These are phyloP conservation scores for Vigna mungo DNA, from an alignment of 306 rosid genomes.

Conservation along the genomic window DNA sequence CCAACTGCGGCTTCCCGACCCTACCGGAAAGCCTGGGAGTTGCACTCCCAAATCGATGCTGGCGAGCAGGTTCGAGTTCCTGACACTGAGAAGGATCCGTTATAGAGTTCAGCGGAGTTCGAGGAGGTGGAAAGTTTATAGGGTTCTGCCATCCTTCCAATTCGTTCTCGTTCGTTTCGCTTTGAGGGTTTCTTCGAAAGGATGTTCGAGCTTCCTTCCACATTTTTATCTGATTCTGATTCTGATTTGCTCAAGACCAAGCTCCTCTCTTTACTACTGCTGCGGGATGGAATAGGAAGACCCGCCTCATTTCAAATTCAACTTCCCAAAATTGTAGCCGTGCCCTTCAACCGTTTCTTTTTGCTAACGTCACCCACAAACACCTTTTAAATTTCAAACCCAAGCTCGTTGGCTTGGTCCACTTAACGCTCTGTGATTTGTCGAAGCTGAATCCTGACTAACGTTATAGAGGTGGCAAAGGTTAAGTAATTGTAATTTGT, in stretches of 20 bases:
- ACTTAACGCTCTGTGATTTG: neutral
- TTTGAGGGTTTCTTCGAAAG: slow-evolving; percentile 42
- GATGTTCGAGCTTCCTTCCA: slow-evolving; percentile 46
- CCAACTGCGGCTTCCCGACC: slow-evolving; percentile 60
- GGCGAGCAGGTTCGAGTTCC: slow-evolving; percentile 48
- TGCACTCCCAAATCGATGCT: slow-evolving; percentile 47
- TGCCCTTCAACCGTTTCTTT: slow-evolving; percentile 40
- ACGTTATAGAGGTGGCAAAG: neutral
- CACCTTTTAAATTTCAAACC: slow-evolving; percentile 48
- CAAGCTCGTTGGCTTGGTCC: neutral
- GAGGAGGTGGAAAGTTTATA: slow-evolving; percentile 65
- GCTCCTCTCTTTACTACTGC: neutral
- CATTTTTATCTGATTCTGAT: slow-evolving; percentile 42
- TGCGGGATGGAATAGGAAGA: slow-evolving; percentile 3
- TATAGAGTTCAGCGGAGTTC: slow-evolving; percentile 78
- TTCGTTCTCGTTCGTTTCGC: slow-evolving; percentile 71
- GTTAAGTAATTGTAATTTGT: neutral
- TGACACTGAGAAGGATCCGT: slow-evolving; percentile 77
- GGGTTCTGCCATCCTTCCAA: slow-evolving; percentile 55
- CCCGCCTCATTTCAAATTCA: slow-evolving; percentile 65
- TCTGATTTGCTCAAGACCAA: slow-evolving; percentile 1
- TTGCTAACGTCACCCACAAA: slow-evolving; percentile 14
- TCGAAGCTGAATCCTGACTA: neutral
- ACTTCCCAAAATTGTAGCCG: slow-evolving; percentile 26
- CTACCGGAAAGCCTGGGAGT: slow-evolving; percentile 57